Conservation (phyloP, 2,329 filamentous ascomycete species). For the Atkinsonella hypoxylon region DNA sequence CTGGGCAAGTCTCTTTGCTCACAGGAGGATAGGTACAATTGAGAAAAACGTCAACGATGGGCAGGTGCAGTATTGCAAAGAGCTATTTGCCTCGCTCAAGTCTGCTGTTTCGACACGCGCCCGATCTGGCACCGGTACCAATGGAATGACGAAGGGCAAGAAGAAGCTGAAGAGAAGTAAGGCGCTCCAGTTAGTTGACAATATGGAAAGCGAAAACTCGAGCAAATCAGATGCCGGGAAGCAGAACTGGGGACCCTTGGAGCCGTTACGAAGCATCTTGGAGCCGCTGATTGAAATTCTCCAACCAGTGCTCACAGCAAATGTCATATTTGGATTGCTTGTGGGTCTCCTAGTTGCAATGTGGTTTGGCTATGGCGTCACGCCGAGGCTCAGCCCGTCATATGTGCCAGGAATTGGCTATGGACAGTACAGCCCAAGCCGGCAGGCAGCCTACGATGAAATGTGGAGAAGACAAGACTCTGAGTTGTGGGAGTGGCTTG, state of each 20-base stretch:
- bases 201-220: constrained; percentile 26
- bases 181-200: constrained; percentile 31
- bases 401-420: constrained; percentile 22
- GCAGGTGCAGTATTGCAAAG: constrained; percentile 70
- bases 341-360: constrained; percentile 60
- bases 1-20: constrained; percentile 11
- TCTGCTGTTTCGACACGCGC: constrained; percentile 57
- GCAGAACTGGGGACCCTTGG: constrained; percentile 65
- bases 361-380: constrained; percentile 56
- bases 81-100: constrained; percentile 64
- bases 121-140: constrained; percentile 33
- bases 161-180: constrained; percentile 47
- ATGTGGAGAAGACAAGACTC: constrained; percentile 83
- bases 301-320: constrained; percentile 59
- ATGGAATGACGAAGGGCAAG: constrained; percentile 42
- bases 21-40: constrained; percentile 58
- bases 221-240: constrained; percentile 30
- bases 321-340: constrained; percentile 65
- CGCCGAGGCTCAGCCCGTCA: constrained; percentile 24
- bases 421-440: constrained; percentile 40
- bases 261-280: constrained; percentile 59
- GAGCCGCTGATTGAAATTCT: constrained; percentile 60
- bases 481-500: constrained; percentile 87
- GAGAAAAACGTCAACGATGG: constrained; percentile 92
- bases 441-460: constrained; percentile 78